Evolutionary conservation across 116 monocot species (phyloP).

Genomic region (Cymodocea nodosa): DNA sequence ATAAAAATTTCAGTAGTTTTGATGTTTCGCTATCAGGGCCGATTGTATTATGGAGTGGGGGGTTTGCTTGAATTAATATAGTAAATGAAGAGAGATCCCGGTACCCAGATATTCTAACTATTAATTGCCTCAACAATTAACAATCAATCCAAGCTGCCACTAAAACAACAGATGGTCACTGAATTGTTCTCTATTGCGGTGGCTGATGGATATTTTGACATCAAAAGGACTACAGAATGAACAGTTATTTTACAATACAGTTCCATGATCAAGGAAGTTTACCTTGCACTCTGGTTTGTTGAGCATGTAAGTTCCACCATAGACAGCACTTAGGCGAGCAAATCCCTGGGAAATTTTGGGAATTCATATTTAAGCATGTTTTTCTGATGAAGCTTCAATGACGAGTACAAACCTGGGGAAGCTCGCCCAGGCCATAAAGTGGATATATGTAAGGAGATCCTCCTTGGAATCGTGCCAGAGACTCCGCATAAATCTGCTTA

Average conservation of each 20-base stretch:
- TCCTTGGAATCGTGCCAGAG: conserved; percentile 54
- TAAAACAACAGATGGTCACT: not conserved
- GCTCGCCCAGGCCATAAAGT: conserved; percentile 72
- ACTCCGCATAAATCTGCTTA: conserved; percentile 67
- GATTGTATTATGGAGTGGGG: too few relatives aligned
- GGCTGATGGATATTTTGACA: too few relatives aligned
- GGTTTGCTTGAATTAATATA: too few relatives aligned
- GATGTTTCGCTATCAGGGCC: too few relatives aligned
- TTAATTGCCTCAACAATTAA: too few relatives aligned
- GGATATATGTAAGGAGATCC: conserved; percentile 83
- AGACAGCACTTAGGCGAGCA: conserved; percentile 90
- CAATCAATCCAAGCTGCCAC: too few relatives aligned
- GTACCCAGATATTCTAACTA: too few relatives aligned
- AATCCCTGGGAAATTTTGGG: conserved; percentile 33
- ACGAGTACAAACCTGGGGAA: conserved; percentile 52
- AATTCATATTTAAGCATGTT: not conserved
- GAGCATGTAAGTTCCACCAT: conserved; percentile 94
- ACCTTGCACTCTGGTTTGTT: conserved; percentile 82
- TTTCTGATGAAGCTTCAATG: not conserved
- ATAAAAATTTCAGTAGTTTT: too few relatives aligned
- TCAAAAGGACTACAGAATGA: not conserved
- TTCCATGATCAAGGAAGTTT: not conserved
- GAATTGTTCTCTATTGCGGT: too few relatives aligned
- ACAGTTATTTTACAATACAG: not conserved
- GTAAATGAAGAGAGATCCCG: too few relatives aligned